These are phyloP conservation scores for Aureobasidium sp. DNA, from an alignment of 2,329 filamentous ascomycete genomes.

Conservation along the genomic window DNA sequence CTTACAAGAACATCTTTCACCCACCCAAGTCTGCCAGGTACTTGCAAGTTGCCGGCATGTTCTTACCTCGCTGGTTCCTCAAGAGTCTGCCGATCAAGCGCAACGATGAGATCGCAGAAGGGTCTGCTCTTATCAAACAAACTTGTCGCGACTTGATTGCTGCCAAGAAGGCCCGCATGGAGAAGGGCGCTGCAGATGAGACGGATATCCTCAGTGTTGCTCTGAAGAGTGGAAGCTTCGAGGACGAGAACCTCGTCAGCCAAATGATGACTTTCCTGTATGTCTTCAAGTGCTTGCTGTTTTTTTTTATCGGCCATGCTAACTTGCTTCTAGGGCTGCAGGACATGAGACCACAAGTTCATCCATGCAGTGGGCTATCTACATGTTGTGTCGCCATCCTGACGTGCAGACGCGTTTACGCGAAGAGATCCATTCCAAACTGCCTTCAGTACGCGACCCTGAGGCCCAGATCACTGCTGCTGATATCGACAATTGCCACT, in stretches of 20 bases:
- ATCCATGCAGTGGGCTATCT: slow-evolving; percentile 46
- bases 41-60: slow-evolving; percentile 44
- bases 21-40: slow-evolving; percentile 42
- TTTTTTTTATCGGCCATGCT: neutral
- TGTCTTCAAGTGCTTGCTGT: neutral
- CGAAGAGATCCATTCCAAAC: slow-evolving; percentile 39
- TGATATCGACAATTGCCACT: slow-evolving; percentile 65
- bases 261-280: slow-evolving; percentile 80
- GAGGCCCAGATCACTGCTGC: slow-evolving; percentile 38
- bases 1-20: slow-evolving; percentile 44
- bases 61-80: slow-evolving; percentile 57
- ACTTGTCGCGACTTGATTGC: slow-evolving; percentile 60
- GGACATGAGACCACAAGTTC: slow-evolving; percentile 50
- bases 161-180: slow-evolving; percentile 55
- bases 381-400: slow-evolving; percentile 43
- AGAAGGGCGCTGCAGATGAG: slow-evolving; percentile 41
- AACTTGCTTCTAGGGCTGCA: slow-evolving; percentile 41
- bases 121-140: slow-evolving; percentile 51
- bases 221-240: slow-evolving; percentile 64
- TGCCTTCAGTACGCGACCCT: slow-evolving; percentile 35
- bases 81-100: slow-evolving; percentile 57
- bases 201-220: slow-evolving; percentile 75
- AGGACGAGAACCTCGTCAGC: slow-evolving; percentile 71
- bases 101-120: slow-evolving; percentile 55
- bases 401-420: slow-evolving; percentile 41